Evolutionary conservation across 2,329 filamentous ascomycete species (phyloP).

Genomic region (Monosporascus sp.): DNA sequence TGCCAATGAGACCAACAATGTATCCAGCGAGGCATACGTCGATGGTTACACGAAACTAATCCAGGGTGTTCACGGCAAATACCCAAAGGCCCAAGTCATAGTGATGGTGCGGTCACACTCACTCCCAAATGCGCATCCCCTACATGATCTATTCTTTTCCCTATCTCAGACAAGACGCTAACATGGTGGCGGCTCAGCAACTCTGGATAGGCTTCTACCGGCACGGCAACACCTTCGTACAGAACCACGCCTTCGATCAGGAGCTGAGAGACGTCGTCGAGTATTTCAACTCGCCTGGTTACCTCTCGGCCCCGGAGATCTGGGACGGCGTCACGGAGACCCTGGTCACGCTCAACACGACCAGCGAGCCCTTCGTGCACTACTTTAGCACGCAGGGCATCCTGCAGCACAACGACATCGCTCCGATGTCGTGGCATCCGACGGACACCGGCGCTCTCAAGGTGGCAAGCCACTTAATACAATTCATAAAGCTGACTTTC

Average conservation of each 20-base stretch:
- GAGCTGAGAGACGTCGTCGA: constrained; percentile 47
- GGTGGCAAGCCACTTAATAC: constrained; percentile 53
- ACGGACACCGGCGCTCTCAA: constrained; percentile 60
- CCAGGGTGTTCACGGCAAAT: constrained; percentile 41
- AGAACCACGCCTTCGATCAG: constrained; percentile 41
- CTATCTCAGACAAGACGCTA: neutral
- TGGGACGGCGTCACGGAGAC: constrained; percentile 37
- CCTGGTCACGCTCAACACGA: constrained; percentile 25
- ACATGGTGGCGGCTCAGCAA: constrained; percentile 5
- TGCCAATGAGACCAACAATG: constrained; percentile 36
- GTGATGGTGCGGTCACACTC: constrained; percentile 31
- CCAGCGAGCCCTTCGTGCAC: constrained; percentile 46
- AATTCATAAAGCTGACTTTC: constrained; percentile 52
- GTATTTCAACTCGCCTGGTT: constrained; percentile 45
- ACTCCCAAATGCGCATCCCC: no score
- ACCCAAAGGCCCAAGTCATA: constrained; percentile 40
- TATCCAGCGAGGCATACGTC: constrained; percentile 33
- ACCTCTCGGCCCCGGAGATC: constrained; percentile 33
- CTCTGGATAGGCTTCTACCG: constrained; percentile 48
- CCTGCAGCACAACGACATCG: constrained; percentile 58
- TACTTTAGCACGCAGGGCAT: constrained; percentile 60
- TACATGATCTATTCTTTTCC: constrained; percentile 1
- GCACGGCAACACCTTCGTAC: constrained; percentile 44
- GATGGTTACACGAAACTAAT: constrained; percentile 40
- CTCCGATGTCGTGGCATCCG: constrained; percentile 49